A percentile compares a stretch with the other conserved stretches of the same genome.
phyloP scores from a whole-genome alignment of 2,329 filamentous ascomycete genomes.

The Talaromyces pinophilus region DNA sequence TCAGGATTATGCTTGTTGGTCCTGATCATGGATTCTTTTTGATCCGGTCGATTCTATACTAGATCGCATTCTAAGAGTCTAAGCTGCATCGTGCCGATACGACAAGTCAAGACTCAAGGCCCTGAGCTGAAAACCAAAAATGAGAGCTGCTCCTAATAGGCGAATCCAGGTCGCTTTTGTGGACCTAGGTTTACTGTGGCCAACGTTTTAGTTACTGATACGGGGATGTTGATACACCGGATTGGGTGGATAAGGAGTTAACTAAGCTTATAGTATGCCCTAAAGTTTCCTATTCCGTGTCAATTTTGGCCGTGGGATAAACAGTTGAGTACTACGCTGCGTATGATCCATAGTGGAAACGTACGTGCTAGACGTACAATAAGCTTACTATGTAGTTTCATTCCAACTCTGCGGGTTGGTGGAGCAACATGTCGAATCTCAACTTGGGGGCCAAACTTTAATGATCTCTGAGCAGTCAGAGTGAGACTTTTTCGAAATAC shows the following conservation, averaged over 20 bases:
- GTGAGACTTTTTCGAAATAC: background rate
- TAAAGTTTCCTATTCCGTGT: background rate
- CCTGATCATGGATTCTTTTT: background rate
- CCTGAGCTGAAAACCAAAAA: background rate
- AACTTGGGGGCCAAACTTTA: background rate
- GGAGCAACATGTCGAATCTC: constrained; percentile 4
- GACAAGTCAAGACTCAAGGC: background rate
- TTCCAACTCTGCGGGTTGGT: background rate
- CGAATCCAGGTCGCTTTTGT: background rate
- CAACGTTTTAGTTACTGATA: background rate
- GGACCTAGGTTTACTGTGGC: background rate
- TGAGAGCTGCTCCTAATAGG: background rate
- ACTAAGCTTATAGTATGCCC: background rate
- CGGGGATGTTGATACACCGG: background rate
- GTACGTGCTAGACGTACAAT: background rate
- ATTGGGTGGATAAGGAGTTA: background rate
- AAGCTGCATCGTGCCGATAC: background rate
- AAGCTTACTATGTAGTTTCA: background rate
- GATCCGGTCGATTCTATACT: background rate
- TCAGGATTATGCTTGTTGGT: background rate
- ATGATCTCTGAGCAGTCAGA: background rate
- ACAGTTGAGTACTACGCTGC: background rate
- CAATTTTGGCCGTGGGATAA: background rate
- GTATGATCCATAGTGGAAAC: background rate
- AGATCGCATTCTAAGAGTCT: background rate